Evolutionary conservation across 164 flowering plant genomes (phyloP), one percentile per base, ranked within the genome.

Genomic region (Saururus chinensis): DNA sequence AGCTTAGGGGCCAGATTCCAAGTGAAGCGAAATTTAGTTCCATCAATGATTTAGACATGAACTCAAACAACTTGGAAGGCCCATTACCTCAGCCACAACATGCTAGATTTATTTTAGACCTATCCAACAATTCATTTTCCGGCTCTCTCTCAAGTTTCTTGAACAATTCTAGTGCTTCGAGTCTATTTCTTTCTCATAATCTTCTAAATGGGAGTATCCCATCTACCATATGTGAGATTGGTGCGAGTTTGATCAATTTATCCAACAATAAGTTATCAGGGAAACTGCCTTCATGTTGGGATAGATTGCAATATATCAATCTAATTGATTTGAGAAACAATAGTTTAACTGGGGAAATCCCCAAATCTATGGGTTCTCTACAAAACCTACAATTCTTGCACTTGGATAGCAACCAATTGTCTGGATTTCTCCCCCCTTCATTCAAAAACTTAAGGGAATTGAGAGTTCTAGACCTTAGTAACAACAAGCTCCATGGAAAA

Each of bases 251-350:
- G 20, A 14, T 59, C 24, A 19, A 59, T 0, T 40, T 59, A 49
- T n/a, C 19, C 19, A 40, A 40, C 21, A 63, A 63, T 30, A 19
- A 21, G 8, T 54, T 54, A n/a, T n/a, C n/a, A n/a, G 65, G 65
- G 16, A 9, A 24, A 30, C 37, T 30, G 37, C 37, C 37, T 30
- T 6, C 2, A 30, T 30, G 37, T 30, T 30, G 37, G 37, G 6
- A 30, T 30, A 30, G 37, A 30, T 30, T 30, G 37, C 2, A 6
- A n/a, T n/a, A n/a, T 6, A 30, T 30, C 37, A 30, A 6, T 2
- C 4, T 30, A 30, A 30, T 30, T 30, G 37, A 30, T 30, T 30
- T 30, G 37, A 6, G 37, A 30, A 30, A 30, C 37, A 30, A 30
- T 30, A 30, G 6, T 30, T 6, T 30, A 6, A 30, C 37, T 30